Base-by-base conservation (phyloP, 106 monocot genomes). In the Dendrobium officinale region DNA sequence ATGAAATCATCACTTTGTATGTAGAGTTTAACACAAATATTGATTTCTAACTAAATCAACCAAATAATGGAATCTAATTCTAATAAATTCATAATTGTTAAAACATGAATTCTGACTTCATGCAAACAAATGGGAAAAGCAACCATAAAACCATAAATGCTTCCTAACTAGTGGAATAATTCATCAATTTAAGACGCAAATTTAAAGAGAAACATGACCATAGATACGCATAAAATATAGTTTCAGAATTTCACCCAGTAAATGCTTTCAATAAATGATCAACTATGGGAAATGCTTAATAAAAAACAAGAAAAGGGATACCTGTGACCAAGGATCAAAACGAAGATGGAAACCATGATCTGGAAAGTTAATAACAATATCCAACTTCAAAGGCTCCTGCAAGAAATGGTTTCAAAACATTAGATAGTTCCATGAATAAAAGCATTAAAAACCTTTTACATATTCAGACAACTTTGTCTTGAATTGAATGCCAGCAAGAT, bases 321-420 rank as follows among this genome's bases (percentile, higher is more conserved):
- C 97, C 88, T 97, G 97, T 81, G 97, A 94, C 94, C 92, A 94
- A 88, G 97, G 92, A 85, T 97, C 94, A 79, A 94, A 97, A 48
- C 94, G 92, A 78, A 97, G 92, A 85, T 97, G 97, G 81, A 97
- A 97, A 40, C 97, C 97, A 91, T 97, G 97, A 85, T 97, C 97
- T 47, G 94, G 94, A 81, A 97, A 97, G 85, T 88, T 91, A 67
- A 97, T 97, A 33, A 94, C 97, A 76, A 90, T 92, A 74, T 94
- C 94, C 87, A 94, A 80, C 81, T 91, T 94, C 76, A 97, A 82
- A 73, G 97, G 97, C 49, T 97, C 94, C 97, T 97, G 81, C 59
- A 87, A 79, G 40, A 77, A 82, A 49, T 43, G 40, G 43, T 19
- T 19, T 55, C 4, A 81, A 55, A 22, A 37, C 74, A 56, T 76